A percentile compares a stretch with the other conserved stretches of the same genome.
Conservation (phyloP, 345 rosid genomes). For the Citrus reticulata region DNA sequence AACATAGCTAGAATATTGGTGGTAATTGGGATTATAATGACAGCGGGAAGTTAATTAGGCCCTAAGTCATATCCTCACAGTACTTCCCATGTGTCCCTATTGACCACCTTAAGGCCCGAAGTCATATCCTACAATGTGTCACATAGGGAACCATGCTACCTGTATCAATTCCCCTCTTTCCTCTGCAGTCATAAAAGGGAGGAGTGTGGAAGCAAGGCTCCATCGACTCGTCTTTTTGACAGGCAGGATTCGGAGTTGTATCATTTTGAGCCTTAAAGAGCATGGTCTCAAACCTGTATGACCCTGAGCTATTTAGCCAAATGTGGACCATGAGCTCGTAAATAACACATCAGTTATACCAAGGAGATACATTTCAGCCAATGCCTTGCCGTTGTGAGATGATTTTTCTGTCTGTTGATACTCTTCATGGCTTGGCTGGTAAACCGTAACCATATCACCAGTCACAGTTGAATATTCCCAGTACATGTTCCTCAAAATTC, state of each 20-base stretch:
- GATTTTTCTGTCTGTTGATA: slow-evolving; percentile 54
- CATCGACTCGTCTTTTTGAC: slow-evolving; percentile 56
- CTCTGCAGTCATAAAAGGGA: slow-evolving; percentile 67
- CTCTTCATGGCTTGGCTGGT: slow-evolving; percentile 76
- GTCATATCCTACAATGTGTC: slow-evolving; percentile 67
- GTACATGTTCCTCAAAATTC: slow-evolving; percentile 45
- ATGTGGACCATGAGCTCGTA: slow-evolving; percentile 75
- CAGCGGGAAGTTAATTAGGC: no score
- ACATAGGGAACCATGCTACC: slow-evolving; percentile 48
- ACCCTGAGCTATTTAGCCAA: slow-evolving; percentile 78
- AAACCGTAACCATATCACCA: slow-evolving; percentile 47
- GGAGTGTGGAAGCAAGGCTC: slow-evolving; percentile 89
- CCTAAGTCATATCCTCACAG: no score
- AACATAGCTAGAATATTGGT: no score
- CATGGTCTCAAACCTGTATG: slow-evolving; percentile 63
- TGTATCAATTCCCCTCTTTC: slow-evolving; percentile 51
- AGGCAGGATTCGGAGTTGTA: slow-evolving; percentile 44
- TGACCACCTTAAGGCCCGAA: slow-evolving; percentile 75
- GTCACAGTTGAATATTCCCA: slow-evolving; percentile 61
- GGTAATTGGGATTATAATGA: no score
- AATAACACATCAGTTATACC: slow-evolving; percentile 52
- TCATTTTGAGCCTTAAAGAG: slow-evolving; percentile 53
- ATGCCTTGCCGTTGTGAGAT: slow-evolving; percentile 64
- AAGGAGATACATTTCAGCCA: slow-evolving; percentile 72
- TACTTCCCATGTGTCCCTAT: slow-evolving; percentile 11